Conservation (phyloP, 176 grass and related monocot genomes). For the Sorghum bicolor region Sorghum_bicolor_NCBIv3 NC_012874.2:6645001-6645500, state of each 20-base stretch:
- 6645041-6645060: too few species aligned
- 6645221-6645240: background rate
- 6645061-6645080: too few species aligned
- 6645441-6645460: too few species aligned
- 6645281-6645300: background rate
- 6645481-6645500: too few species aligned
- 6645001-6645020: too few species aligned
- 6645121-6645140: background rate
- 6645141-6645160: background rate
- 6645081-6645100: too few species aligned
- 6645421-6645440: background rate
- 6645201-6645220: too few species aligned
- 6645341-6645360: background rate
- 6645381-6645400: background rate
- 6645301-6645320: background rate
- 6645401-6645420: background rate
- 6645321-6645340: too few species aligned
- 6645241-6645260: background rate
- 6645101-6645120: constrained; percentile 1
- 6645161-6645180: background rate
- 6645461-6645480: too few species aligned
- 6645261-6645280: background rate
- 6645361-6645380: background rate
- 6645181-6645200: background rate
- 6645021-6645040: too few species aligned